Conservation (phyloP, 2,329 filamentous ascomycete species). For the Emergomyces africanus region DNA sequence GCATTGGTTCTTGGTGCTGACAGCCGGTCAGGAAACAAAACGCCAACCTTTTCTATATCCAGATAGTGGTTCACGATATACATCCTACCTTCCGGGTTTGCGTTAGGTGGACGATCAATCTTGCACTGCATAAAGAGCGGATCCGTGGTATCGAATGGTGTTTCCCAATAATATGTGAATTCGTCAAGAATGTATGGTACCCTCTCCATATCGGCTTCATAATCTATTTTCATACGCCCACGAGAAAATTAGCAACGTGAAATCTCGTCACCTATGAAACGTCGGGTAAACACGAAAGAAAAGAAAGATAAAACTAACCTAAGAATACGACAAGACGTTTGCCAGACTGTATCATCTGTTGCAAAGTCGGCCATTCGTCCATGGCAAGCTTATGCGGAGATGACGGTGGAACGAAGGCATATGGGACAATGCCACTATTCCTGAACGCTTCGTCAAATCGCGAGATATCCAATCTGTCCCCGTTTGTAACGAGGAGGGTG, state of each 20-base stretch:
- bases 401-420: slow-evolving; percentile 26
- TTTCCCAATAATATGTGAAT: slow-evolving; percentile 36
- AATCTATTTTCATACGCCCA: slow-evolving; percentile 19
- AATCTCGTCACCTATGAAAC: not conserved
- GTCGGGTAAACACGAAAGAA: not conserved
- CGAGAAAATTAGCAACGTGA: not conserved
- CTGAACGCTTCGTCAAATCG: slow-evolving; percentile 23
- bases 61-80: slow-evolving; percentile 39
- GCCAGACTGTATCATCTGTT: slow-evolving; percentile 28
- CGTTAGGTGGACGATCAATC: slow-evolving; percentile 32
- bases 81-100: slow-evolving; percentile 29
- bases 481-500: slow-evolving; percentile 51
- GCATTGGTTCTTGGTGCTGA: slow-evolving; percentile 31
- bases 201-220: slow-evolving; percentile 24
- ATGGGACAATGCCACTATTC: slow-evolving; percentile 19
- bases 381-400: slow-evolving; percentile 20
- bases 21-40: slow-evolving; percentile 31
- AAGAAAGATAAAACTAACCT: slow-evolving; percentile 15
- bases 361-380: slow-evolving; percentile 31
- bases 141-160: slow-evolving; percentile 31
- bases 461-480: slow-evolving; percentile 31
- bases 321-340: slow-evolving; percentile 34
- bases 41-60: slow-evolving; percentile 29
- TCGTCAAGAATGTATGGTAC: slow-evolving; percentile 33
- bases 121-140: slow-evolving; percentile 30